Evolutionary conservation across 2,329 filamentous ascomycete genomes (phyloP).

Genomic region (Fusarium sp.): DNA sequence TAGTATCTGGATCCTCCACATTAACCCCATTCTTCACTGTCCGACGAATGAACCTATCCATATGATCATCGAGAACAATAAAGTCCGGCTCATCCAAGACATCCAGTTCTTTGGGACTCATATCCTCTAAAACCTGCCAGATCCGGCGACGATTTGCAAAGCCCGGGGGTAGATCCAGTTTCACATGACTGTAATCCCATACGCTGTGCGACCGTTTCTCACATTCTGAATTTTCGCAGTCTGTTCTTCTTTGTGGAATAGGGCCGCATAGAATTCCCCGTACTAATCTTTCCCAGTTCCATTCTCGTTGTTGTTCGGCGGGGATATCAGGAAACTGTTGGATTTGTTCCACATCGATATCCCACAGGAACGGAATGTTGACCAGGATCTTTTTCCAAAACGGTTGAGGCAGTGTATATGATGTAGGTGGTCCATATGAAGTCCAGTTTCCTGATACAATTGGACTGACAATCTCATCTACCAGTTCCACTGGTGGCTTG

Average conservation of each 20-base stretch:
- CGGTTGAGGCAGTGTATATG: neutral
- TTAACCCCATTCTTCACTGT: neutral
- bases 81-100: neutral
- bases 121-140: neutral
- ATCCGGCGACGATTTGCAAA: neutral
- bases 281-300: neutral
- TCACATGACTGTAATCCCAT: neutral
- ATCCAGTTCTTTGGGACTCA: neutral
- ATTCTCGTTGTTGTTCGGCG: neutral
- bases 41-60: neutral
- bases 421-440: neutral
- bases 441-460: fast-evolving
- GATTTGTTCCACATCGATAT: neutral
- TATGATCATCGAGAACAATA: neutral
- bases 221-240: neutral
- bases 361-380: neutral
- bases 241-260: too few species aligned
- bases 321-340: neutral
- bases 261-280: neutral
- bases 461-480: neutral
- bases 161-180: neutral
- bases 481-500: neutral
- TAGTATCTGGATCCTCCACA: neutral
- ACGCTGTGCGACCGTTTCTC: too few species aligned
- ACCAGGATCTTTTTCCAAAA: neutral